These are phyloP conservation scores for Penium margaritaceum DNA, from an alignment of 139 green algal species.

Conservation along the genomic window DNA sequence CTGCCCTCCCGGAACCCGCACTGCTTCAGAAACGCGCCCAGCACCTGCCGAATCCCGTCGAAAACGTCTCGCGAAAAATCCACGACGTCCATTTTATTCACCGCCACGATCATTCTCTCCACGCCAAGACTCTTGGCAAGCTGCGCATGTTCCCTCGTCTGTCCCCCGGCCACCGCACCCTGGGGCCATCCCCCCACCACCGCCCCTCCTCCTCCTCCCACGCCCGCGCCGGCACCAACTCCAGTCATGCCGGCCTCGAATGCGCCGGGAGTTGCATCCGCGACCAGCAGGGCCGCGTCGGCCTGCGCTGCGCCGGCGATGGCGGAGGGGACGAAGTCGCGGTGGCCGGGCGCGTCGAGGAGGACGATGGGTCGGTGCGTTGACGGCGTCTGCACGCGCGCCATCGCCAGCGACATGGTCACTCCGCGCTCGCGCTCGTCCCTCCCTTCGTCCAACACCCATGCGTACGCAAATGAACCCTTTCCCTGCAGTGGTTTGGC, in stretches of 20 bases:
- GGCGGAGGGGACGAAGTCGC: slow-evolving; percentile 95
- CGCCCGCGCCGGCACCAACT: too few relatives aligned
- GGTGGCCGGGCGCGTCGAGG: slow-evolving; percentile 90
- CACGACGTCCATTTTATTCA: slow-evolving; percentile 82
- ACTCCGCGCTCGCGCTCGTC: slow-evolving; percentile 79
- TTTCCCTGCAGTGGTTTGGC: slow-evolving; percentile 60
- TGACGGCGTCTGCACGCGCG: background rate
- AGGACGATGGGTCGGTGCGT: slow-evolving; percentile 48
- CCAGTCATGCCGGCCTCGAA: slow-evolving; percentile 91
- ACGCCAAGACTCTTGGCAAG: slow-evolving; percentile 81
- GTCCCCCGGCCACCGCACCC: slow-evolving; percentile 55
- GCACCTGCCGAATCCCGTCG: slow-evolving; percentile 59
- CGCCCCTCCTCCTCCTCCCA: background rate
- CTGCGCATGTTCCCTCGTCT: slow-evolving; percentile 90
- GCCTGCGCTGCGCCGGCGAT: slow-evolving; percentile 73
- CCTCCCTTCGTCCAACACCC: slow-evolving; percentile 80
- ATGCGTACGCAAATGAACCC: slow-evolving; percentile 91
- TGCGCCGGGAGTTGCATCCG: slow-evolving; percentile 81
- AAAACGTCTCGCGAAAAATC: slow-evolving; percentile 78
- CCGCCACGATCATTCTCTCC: slow-evolving; percentile 79
- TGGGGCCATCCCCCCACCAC: background rate
- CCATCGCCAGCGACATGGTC: slow-evolving; percentile 85
- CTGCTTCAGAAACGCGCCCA: slow-evolving; percentile 72
- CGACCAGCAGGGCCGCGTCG: slow-evolving; percentile 85
- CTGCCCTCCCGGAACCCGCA: slow-evolving; percentile 67